phyloP scores from a whole-genome alignment of 2,329 filamentous ascomycete genomes.

The Amylocarpus encephaloides region DNA sequence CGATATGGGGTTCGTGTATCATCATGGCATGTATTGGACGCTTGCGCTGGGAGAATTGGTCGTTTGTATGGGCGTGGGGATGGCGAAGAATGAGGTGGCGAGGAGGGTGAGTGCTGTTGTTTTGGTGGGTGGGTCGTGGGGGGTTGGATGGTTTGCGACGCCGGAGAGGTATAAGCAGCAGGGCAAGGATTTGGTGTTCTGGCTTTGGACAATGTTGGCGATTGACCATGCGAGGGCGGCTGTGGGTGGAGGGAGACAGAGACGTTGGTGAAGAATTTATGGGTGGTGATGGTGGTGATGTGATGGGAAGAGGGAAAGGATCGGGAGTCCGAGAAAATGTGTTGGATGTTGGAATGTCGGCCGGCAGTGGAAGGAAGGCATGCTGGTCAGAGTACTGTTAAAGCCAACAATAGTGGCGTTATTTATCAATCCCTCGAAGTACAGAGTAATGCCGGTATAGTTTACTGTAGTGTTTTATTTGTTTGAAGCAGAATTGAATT shows the following conservation, averaged over 20 bases:
- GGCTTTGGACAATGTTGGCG: conserved; percentile 21
- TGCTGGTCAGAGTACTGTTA: no score
- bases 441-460: no score
- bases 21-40: conserved; percentile 17
- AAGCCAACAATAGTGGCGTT: no score
- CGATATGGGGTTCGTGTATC: conserved; percentile 14
- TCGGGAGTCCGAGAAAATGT: not conserved
- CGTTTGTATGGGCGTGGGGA: conserved; percentile 8
- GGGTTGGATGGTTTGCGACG: conserved; percentile 15
- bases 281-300: not conserved
- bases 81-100: conserved; percentile 11
- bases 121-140: conserved; percentile 14
- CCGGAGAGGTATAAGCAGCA: conserved; percentile 11
- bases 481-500: no score
- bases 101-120: conserved; percentile 12
- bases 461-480: no score
- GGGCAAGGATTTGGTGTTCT: conserved; percentile 17
- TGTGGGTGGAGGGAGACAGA: conserved; percentile 8
- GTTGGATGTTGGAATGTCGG: no score
- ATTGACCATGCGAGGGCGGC: conserved; percentile 15
- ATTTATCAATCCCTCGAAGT: no score
- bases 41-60: conserved; percentile 9
- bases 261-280: conserved; percentile 3
- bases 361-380: no score
- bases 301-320: not conserved